These are phyloP conservation scores for Termitomyces sp. DNA, from an alignment of 768 basidiomycete species.

Conservation along the genomic window DNA sequence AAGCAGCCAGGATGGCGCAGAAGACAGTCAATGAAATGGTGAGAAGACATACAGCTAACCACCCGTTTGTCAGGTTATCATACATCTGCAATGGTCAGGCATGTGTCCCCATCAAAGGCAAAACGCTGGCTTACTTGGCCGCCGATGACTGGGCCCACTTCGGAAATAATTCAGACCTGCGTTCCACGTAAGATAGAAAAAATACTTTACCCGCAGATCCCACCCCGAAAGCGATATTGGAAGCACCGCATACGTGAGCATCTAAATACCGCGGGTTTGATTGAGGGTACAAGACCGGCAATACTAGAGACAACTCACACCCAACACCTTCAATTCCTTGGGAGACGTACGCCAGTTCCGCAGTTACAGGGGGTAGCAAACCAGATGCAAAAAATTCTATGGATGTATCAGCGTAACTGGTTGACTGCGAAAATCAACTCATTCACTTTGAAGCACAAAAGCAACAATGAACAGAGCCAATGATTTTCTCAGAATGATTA, in stretches of 20 bases:
- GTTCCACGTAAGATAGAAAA: background rate
- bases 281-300: background rate
- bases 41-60: slow-evolving; percentile 54
- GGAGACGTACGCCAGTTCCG: slow-evolving; percentile 63
- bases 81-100: slow-evolving; percentile 44
- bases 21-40: slow-evolving; percentile 37
- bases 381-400: slow-evolving; percentile 62
- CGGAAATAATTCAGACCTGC: slow-evolving; percentile 3
- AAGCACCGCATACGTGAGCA: slow-evolving; percentile 71
- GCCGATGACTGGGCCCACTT: slow-evolving; percentile 68
- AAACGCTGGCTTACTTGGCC: slow-evolving; percentile 44
- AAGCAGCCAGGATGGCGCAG: slow-evolving; percentile 34
- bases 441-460: slow-evolving; percentile 54
- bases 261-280: slow-evolving; percentile 32
- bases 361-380: slow-evolving; percentile 56
- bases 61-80: slow-evolving; percentile 50
- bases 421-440: background rate
- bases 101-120: background rate
- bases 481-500: slow-evolving; percentile 43
- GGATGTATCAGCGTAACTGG: background rate
- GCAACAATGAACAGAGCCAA: slow-evolving; percentile 45
- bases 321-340: slow-evolving; percentile 61
- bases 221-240: slow-evolving; percentile 67
- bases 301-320: slow-evolving; percentile 40
- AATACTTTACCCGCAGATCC: slow-evolving; percentile 57